Evolutionary conservation across 768 basidiomycete species (phyloP).

Genomic region (Heimioporus sp.): DNA sequence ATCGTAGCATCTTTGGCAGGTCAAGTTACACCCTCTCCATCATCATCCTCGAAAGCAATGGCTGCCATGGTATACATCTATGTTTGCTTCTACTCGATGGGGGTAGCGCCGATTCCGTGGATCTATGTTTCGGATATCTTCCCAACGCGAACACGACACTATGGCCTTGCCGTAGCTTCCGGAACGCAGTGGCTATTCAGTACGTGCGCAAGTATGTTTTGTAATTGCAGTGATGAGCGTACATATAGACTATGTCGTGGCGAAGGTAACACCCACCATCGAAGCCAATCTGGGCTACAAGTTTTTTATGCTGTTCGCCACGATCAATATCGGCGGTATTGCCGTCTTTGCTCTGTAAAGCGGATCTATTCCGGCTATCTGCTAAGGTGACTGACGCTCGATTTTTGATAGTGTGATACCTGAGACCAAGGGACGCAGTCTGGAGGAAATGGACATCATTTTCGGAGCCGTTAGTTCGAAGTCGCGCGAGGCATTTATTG

Average conservation of each 20-base stretch:
- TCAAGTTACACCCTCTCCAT: slow-evolving; percentile 40
- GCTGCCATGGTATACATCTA: slow-evolving; percentile 86
- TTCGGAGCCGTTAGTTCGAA: slow-evolving; percentile 59
- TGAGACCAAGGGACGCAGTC: slow-evolving; percentile 56
- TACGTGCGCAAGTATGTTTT: slow-evolving; percentile 27
- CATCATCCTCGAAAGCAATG: slow-evolving; percentile 70
- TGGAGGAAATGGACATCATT: slow-evolving; percentile 57
- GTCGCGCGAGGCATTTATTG: slow-evolving; percentile 52
- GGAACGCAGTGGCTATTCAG: slow-evolving; percentile 85
- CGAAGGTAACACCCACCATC: slow-evolving; percentile 68
- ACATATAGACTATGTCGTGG: slow-evolving; percentile 61
- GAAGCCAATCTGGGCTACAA: slow-evolving; percentile 65
- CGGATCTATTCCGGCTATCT: neutral
- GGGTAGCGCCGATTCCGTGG: slow-evolving; percentile 72
- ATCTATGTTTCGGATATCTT: slow-evolving; percentile 84
- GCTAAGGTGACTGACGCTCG: slow-evolving; percentile 30
- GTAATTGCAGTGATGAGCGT: too few species aligned
- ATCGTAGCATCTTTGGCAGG: slow-evolving; percentile 36
- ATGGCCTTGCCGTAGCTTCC: slow-evolving; percentile 72
- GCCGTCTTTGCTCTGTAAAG: slow-evolving; percentile 61
- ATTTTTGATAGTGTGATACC: slow-evolving; percentile 45
- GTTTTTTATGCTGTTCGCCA: slow-evolving; percentile 74
- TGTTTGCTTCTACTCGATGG: slow-evolving; percentile 86
- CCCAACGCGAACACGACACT: slow-evolving; percentile 80
- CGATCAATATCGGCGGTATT: slow-evolving; percentile 74